Base-by-base conservation (phyloP, 148 eudicot species). In the Vaccinium darrowii region DNA sequence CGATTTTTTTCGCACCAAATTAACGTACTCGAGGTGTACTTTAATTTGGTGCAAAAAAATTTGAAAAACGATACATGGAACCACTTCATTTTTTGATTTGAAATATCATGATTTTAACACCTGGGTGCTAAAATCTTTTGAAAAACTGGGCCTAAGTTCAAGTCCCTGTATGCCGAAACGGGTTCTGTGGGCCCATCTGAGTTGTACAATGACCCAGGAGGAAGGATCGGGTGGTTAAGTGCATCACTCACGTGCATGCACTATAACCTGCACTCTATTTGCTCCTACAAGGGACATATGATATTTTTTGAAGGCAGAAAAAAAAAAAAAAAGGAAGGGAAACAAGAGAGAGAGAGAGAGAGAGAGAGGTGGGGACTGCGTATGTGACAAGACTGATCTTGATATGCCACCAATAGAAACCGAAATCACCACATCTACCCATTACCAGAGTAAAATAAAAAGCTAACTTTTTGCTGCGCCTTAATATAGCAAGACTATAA, bases 331-430 rank as follows among this genome's bases (percentile, higher is more conserved):
- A 18, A 76, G 14, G 36, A 33, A 3, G 2, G 39, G 2, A 3
- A 50, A 33, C n/a, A 33, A 76, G 57, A 50, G 33, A 50, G 57
- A 50, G 57, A 9, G 80, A 33, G 69, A 63, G 86, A 47, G 58
- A 56, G 79, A 21, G 12, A 14, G 79, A 33, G 50, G 82, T 57
- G 81, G 87, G 83, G 72, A 52, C 82, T 18, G 53, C 56, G 57
- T 86, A 49, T 15, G 72, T 83, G 81, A 69, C 76, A 83, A 84
- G 52, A 76, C 86, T 87, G 85, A 84, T 82, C 87, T 76, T 84
- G 89, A 84, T 81, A 87, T 87, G 77, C 76, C 87, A 84, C 89
- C 89, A 84, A 72, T 54, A 76, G 77, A 84, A 67, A 79, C 78
- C 47, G 86, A 57, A 83, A 83, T 78, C 81, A 78, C 73, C 80